phyloP scores from a whole-genome alignment of 306 rosid genomes.

The Fragaria vesca region DNA sequence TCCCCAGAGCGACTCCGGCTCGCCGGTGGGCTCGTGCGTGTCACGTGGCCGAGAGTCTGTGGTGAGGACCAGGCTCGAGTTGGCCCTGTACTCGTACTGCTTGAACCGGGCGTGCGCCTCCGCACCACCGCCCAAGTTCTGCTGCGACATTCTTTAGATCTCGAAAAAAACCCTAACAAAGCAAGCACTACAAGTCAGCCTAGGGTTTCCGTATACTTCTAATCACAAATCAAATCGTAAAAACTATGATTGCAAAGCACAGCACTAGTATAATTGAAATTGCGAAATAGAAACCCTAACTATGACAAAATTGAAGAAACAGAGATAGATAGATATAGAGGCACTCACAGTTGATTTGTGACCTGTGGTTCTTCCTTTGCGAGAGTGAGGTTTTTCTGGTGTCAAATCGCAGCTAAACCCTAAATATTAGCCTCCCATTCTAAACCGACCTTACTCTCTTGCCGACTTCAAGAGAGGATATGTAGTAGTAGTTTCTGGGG shows the following conservation, averaged over 20 bases:
- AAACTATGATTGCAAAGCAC: neutral
- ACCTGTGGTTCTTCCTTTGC: neutral
- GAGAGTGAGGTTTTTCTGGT: neutral
- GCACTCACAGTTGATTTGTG: neutral
- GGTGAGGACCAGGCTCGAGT: slow-evolving; percentile 85
- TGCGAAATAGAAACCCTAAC: neutral
- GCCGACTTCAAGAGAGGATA: too few relatives aligned
- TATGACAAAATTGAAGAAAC: neutral
- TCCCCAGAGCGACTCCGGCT: slow-evolving; percentile 80
- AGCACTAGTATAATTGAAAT: neutral
- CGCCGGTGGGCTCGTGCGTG: slow-evolving; percentile 96
- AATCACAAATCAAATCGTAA: neutral
- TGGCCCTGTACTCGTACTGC: slow-evolving; percentile 94
- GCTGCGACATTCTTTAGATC: slow-evolving; percentile 59
- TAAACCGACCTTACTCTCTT: too few relatives aligned
- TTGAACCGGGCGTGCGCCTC: slow-evolving; percentile 97
- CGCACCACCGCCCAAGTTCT: slow-evolving; percentile 84
- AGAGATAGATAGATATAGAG: neutral
- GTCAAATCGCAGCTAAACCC: slow-evolving; percentile 1
- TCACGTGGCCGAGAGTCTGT: slow-evolving; percentile 91
- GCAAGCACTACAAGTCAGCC: neutral
- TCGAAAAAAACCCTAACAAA: slow-evolving; percentile 4
- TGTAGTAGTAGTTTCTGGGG: too few relatives aligned
- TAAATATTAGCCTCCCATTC: too few relatives aligned
- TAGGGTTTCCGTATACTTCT: neutral